A percentile compares a stretch with the other conserved stretches of the same genome.
These are phyloP conservation scores for Acidiella bohemica DNA, from an alignment of 495 filamentous ascomycete genomes.

Conservation along the genomic window DNA sequence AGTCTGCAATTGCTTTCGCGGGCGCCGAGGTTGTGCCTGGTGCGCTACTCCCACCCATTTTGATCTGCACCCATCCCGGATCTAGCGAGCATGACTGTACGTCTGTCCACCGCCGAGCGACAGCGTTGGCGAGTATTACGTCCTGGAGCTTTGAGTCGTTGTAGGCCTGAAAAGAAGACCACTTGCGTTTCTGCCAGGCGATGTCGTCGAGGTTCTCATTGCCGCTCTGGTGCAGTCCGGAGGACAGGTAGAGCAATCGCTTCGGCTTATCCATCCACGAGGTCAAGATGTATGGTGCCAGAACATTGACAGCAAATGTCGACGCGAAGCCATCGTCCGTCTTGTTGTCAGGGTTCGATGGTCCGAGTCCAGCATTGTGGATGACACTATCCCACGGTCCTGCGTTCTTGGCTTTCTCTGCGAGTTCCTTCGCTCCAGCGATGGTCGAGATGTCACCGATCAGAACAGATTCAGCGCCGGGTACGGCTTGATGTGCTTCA, in stretches of 20 bases:
- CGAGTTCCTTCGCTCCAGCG: constrained; percentile 41
- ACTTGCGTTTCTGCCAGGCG: constrained; percentile 20
- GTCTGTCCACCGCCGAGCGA: constrained; percentile 37
- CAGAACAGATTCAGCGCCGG: constrained; percentile 37
- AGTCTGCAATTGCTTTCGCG: constrained; percentile 34
- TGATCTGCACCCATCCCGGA: constrained; percentile 52
- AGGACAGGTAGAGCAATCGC: constrained; percentile 40
- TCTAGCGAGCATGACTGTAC: constrained; percentile 39
- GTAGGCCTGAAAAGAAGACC: constrained; percentile 25
- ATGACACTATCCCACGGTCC: constrained; percentile 43
- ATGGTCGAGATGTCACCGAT: constrained; percentile 39
- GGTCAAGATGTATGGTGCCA: constrained; percentile 45
- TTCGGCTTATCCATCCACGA: constrained; percentile 40
- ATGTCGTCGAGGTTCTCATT: constrained; percentile 33
- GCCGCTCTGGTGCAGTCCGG: constrained; percentile 37
- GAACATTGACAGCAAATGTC: constrained; percentile 42
- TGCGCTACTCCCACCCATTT: constrained; percentile 44
- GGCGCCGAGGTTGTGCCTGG: constrained; percentile 35
- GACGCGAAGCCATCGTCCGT: constrained; percentile 37
- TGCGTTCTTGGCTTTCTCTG: constrained; percentile 35
- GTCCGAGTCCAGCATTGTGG: constrained; percentile 44
- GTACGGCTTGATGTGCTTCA: constrained; percentile 33
- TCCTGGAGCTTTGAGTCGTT: constrained; percentile 42
- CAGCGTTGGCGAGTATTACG: constrained; percentile 41
- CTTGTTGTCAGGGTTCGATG: constrained; percentile 16